Base-by-base conservation (phyloP, 345 rosid species). In the Eutrema heterophyllum region DNA sequence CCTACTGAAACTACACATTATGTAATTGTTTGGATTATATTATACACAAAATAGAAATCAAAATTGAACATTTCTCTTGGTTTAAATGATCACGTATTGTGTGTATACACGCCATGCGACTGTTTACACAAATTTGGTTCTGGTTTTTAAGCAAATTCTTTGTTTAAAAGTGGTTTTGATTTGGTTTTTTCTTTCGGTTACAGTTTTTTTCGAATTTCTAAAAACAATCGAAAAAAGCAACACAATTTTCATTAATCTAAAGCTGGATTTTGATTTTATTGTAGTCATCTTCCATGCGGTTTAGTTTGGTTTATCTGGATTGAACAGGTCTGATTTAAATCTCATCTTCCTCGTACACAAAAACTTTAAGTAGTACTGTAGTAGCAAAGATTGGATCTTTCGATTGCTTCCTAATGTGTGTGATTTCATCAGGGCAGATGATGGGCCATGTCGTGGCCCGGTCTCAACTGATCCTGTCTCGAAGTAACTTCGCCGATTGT, bases 381-480 rank as follows among this genome's bases (percentile, higher is more conserved):
- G 15, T 7, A 45, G 49, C 5, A 58, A 74, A 68, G 69, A 8
- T 61, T 35, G 38, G 12, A 50, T 13, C 67, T 74, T 74, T 66
- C 16, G 50, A 3, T 11, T 59, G 26, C 54, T 49, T 41, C n/a
- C 32, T 27, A 8, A 63, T 32, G 70, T 44, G 65, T 8, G 32
- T 26, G 48, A 30, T 74, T 16, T 60, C 51, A 32, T 49, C 54
- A 56, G 72, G 45, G 39, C 70, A 62, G 53, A 74, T 73, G 75
- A 69, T 79, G 78, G 79, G 68, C 70, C 72, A 66, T 70, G 80
- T 68, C 30, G 56, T 76, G 71, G 71, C 65, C 74, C 73, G 86
- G 30, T 38, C 81, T 55, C 84, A 55, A 4, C 50, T 65, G 38
- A n/a, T 64, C 1, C 62, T n/a, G 12, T 29, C 56, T 57, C 67